Conservation (phyloP, 1,139 yeast genomes). For the Casaregolazyma lundiana region DNA sequence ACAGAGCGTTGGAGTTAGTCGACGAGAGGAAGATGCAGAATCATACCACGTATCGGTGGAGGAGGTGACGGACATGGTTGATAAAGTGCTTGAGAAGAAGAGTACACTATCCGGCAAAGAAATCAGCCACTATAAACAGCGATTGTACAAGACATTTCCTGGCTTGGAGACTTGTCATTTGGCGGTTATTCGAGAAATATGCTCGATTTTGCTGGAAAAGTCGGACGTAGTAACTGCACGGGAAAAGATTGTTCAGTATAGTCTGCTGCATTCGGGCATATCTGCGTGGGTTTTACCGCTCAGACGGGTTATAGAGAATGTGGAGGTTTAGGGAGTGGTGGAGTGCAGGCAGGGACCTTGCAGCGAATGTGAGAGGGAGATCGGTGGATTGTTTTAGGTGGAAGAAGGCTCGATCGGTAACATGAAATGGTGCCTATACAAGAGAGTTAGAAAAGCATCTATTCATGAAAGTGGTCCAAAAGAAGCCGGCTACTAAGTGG, state of each 20-base stretch:
- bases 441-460: too few relatives aligned
- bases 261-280: conserved; percentile 49
- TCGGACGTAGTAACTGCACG: conserved; percentile 24
- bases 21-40: neutral
- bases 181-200: conserved; percentile 21
- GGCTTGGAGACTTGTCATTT: conserved; percentile 24
- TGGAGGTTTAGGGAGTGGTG: neutral
- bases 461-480: too few relatives aligned
- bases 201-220: conserved; percentile 16
- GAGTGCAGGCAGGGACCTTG: neutral
- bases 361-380: too few relatives aligned
- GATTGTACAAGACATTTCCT: conserved; percentile 29
- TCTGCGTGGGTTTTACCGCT: conserved; percentile 56
- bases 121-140: conserved; percentile 37
- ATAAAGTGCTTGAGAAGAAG: conserved; percentile 18
- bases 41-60: conserved; percentile 13
- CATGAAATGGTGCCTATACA: too few relatives aligned
- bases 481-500: too few relatives aligned
- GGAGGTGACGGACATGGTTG: conserved; percentile 17
- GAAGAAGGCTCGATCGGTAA: too few relatives aligned
- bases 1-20: neutral
- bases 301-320: conserved; percentile 43
- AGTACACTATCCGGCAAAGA: conserved; percentile 36
- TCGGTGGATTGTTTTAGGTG: too few relatives aligned
- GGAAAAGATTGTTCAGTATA: conserved; percentile 40